Percentiles rank a stretch among this genome's conserved stretches.
Conservation (phyloP, 2,329 filamentous ascomycete species). For the Colletotrichum trifolii region DNA sequence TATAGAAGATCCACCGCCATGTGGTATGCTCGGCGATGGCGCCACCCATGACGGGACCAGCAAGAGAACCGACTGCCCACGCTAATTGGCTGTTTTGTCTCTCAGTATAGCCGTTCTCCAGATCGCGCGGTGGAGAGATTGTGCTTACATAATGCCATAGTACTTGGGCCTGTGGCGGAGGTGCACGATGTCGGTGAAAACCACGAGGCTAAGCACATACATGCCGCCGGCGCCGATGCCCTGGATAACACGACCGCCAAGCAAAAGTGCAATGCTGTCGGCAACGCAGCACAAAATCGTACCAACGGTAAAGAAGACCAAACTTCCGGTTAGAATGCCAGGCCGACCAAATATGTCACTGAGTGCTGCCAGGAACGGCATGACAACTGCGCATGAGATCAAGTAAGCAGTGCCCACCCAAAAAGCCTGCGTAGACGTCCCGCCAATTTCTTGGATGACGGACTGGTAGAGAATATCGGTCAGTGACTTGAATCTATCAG, state of each 20-base stretch:
- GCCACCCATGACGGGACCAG: slow-evolving; percentile 54
- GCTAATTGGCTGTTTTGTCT: slow-evolving; percentile 48
- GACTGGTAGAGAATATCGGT: slow-evolving; percentile 27
- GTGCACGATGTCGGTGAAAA: slow-evolving; percentile 56
- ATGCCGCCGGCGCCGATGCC: slow-evolving; percentile 55
- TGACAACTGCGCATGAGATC: slow-evolving; percentile 42
- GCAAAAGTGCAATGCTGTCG: slow-evolving; percentile 46
- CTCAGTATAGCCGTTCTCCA: too few relatives aligned
- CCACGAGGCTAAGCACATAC: slow-evolving; percentile 51
- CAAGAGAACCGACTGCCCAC: slow-evolving; percentile 53
- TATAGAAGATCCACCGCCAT: slow-evolving; percentile 62
- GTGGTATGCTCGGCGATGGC: slow-evolving; percentile 47
- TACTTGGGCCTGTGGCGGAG: slow-evolving; percentile 55
- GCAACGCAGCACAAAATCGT: slow-evolving; percentile 53
- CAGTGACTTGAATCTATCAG: background rate
- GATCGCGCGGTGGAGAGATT: too few relatives aligned
- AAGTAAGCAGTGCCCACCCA: slow-evolving; percentile 45
- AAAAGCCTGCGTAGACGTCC: slow-evolving; percentile 42
- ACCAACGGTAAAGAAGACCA: slow-evolving; percentile 55
- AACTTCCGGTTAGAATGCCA: slow-evolving; percentile 46
- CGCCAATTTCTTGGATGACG: slow-evolving; percentile 41
- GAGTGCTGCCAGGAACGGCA: slow-evolving; percentile 46
- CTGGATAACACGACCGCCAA: slow-evolving; percentile 52
- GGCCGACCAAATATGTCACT: slow-evolving; percentile 50
- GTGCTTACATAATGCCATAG: slow-evolving; percentile 49